Conservation (phyloP, 2,329 filamentous ascomycete genomes). For the Penicillium paneum region DNA sequence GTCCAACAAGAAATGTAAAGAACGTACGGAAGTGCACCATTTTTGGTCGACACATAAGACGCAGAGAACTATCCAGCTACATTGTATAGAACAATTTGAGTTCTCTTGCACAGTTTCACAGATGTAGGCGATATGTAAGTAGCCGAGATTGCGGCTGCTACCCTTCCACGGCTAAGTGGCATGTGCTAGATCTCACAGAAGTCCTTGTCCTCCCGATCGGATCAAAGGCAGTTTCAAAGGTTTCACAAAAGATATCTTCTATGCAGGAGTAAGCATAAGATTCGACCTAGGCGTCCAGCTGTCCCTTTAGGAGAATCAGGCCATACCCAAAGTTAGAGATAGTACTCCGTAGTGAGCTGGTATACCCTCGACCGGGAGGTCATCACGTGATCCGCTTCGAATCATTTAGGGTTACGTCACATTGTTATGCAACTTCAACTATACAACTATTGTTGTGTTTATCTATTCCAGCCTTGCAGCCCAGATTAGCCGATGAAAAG, state of each 20-base stretch:
- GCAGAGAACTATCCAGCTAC: not conserved
- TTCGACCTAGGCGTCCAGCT: not conserved
- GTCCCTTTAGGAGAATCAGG: not conserved
- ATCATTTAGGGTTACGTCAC: not conserved
- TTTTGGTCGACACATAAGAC: no score
- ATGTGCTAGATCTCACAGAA: not conserved
- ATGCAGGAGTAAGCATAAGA: not conserved
- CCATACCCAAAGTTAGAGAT: not conserved
- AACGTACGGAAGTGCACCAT: no score
- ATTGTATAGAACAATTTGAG: slow-evolving; percentile 3
- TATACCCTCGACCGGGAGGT: no score
- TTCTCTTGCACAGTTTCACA: not conserved
- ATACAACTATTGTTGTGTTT: no score
- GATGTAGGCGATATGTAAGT: not conserved
- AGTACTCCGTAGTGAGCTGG: not conserved
- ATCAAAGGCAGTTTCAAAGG: not conserved
- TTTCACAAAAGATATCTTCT: not conserved
- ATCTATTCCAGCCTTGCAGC: not conserved
- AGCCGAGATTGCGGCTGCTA: no score
- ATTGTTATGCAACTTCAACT: no score
- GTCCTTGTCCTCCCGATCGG: not conserved
- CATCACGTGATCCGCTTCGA: not conserved
- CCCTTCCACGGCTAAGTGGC: not conserved
- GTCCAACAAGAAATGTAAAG: no score
- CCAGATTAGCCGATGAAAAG: not conserved